These are phyloP conservation scores for Abrus precatorius DNA, from an alignment of 306 rosid species.

Conservation along the genomic window DNA sequence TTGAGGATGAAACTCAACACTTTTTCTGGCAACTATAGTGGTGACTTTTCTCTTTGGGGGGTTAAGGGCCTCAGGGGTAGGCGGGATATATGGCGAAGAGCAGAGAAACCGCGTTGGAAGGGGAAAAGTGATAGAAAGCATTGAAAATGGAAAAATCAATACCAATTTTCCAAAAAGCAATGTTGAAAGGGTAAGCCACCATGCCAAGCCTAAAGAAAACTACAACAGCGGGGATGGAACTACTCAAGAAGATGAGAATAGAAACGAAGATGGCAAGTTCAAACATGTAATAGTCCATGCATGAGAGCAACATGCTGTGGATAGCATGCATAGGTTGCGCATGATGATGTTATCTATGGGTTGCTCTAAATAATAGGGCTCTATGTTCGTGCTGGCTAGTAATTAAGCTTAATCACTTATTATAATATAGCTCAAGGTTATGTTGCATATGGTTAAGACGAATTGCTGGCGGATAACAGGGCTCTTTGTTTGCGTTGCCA, in stretches of 20 bases:
- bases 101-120: constrained; percentile 47
- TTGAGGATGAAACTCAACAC: constrained; percentile 59
- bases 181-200: constrained; percentile 56
- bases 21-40: constrained; percentile 49
- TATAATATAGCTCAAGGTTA: neutral
- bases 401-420: neutral
- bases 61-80: constrained; percentile 50
- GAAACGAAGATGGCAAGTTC: constrained; percentile 43
- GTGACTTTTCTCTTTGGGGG: constrained; percentile 49
- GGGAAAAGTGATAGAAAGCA: constrained; percentile 49
- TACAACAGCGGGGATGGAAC: constrained; percentile 48
- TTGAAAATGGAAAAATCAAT: constrained; percentile 45
- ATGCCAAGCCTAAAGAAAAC: constrained; percentile 55
- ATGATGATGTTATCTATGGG: neutral
- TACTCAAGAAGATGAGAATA: constrained; percentile 50
- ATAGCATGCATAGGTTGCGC: neutral
- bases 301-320: constrained; percentile 31
- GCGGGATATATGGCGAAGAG: constrained; percentile 62
- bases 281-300: constrained; percentile 39
- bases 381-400: neutral
- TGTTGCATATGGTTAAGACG: neutral
- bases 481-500: neutral
- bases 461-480: neutral
- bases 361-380: constrained; percentile 15
- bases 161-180: constrained; percentile 42